A percentile compares a stretch with the other conserved stretches of the same genome.
Conservation (phyloP, 495 filamentous ascomycete genomes). For the Penicillium paradoxum region DNA sequence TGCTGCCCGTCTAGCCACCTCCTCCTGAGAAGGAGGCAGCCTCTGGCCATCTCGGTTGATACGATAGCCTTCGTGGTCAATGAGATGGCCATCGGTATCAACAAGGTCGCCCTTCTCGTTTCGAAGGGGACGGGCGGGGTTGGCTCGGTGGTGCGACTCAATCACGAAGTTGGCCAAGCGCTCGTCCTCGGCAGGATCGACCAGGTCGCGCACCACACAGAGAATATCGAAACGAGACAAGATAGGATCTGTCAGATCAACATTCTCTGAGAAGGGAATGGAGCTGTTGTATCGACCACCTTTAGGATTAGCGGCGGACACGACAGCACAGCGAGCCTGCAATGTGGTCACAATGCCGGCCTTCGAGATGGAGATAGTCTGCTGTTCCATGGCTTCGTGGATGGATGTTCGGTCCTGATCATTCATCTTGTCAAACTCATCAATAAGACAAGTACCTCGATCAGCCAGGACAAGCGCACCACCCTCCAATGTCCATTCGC, state of each 20-base stretch:
- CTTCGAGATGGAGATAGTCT: conserved; percentile 99
- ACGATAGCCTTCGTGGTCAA: conserved; percentile 44
- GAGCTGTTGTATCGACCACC: conserved; percentile 96
- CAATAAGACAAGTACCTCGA: conserved; percentile 92
- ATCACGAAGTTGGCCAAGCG: conserved; percentile 93
- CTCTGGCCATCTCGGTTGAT: conserved; percentile 32
- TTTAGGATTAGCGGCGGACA: conserved; percentile 95
- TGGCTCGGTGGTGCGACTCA: conserved; percentile 82
- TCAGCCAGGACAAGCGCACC: conserved; percentile 95
- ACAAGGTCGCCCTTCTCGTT: conserved; percentile 55
- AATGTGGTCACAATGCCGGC: conserved; percentile 97
- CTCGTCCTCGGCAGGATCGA: conserved; percentile 96
- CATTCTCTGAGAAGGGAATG: conserved; percentile 90
- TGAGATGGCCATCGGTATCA: conserved; percentile 53
- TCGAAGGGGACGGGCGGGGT: conserved; percentile 58
- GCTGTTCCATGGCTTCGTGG: conserved; percentile 99
- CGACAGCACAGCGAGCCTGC: conserved; percentile 95
- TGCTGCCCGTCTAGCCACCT: conserved; percentile 30
- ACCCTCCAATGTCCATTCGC: conserved; percentile 97
- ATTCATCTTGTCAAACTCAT: conserved; percentile 99
- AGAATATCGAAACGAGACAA: conserved; percentile 98
- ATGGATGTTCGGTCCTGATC: conserved; percentile 97
- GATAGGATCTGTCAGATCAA: conserved; percentile 96
- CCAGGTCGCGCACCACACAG: conserved; percentile 92
- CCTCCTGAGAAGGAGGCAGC: conserved; percentile 33